phyloP scores from a whole-genome alignment of 78 protist species.

The Dictyostelium brefeldianum region DNA sequence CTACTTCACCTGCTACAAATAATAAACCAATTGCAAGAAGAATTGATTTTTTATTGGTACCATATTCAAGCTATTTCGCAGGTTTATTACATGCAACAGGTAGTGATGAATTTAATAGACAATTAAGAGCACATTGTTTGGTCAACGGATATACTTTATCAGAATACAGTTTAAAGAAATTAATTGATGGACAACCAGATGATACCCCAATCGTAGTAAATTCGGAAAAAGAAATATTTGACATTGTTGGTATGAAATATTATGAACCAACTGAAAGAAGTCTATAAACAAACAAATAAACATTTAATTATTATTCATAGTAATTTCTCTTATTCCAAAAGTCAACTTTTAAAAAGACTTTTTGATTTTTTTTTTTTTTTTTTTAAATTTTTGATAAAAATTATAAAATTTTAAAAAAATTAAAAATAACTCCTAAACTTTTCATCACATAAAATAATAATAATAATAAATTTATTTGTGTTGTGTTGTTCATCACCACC shows the following conservation, averaged over 20 bases:
- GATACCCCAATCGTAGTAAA: background rate
- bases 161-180: slow-evolving; percentile 43
- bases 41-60: slow-evolving; percentile 58
- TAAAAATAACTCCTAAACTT: no score
- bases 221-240: slow-evolving; percentile 53
- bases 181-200: background rate
- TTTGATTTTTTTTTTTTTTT: no score
- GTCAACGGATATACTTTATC: slow-evolving; percentile 29
- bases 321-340: no score
- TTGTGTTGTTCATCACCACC: no score
- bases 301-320: no score
- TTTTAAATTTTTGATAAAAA: no score
- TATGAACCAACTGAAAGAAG: slow-evolving; percentile 46
- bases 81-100: slow-evolving; percentile 66
- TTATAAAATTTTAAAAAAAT: no score
- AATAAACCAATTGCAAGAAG: slow-evolving; percentile 24
- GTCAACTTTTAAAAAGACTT: no score
- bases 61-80: slow-evolving; percentile 46
- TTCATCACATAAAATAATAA: no score
- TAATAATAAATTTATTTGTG: no score
- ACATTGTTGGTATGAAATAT: slow-evolving; percentile 43
- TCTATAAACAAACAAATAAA: slow-evolving; percentile 6
- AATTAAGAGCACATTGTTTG: slow-evolving; percentile 29
- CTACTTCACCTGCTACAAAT: background rate
- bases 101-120: slow-evolving; percentile 30